A percentile compares a stretch with the other conserved stretches of the same genome.
Conservation (phyloP, 371 early-diverging fungal genomes). For the Rhizopus delemar region DNA sequence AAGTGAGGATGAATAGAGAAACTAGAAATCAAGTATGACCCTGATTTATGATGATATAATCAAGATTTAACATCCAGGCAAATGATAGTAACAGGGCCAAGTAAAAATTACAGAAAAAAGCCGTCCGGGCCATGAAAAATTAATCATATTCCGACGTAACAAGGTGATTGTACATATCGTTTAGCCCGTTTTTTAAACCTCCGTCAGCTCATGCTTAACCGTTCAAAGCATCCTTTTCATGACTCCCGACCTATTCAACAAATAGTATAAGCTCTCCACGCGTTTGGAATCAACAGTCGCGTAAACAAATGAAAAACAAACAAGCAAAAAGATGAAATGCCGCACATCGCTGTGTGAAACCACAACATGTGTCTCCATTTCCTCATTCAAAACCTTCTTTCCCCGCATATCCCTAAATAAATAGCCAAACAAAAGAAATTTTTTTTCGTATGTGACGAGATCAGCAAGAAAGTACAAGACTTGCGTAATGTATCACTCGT, state of each 20-base stretch:
- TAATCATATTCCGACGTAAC: slow-evolving; percentile 9
- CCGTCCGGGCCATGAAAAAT: slow-evolving; percentile 42
- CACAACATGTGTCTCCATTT: neutral
- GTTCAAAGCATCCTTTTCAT: neutral
- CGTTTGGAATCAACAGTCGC: neutral
- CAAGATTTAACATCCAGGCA: neutral
- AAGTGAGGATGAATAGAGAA: slow-evolving; percentile 16
- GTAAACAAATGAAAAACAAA: too few species aligned
- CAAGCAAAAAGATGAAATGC: too few species aligned
- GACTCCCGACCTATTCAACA: neutral
- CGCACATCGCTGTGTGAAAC: neutral
- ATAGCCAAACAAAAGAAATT: too few species aligned
- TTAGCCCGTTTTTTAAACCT: slow-evolving; percentile 12
- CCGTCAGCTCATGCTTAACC: neutral
- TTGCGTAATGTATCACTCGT: too few species aligned
- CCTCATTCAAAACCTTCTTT: neutral
- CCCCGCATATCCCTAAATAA: neutral
- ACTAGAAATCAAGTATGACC: neutral
- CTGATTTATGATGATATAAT: slow-evolving; percentile 7
- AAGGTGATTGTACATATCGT: slow-evolving; percentile 9
- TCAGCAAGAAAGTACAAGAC: too few species aligned
- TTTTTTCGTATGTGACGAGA: too few species aligned
- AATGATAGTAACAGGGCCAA: slow-evolving; percentile 32
- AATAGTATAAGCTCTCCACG: neutral
- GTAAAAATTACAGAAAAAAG: slow-evolving; percentile 33